Percentiles rank a stretch among this genome's conserved stretches.
phyloP scores from a whole-genome alignment of 257 asterid genomes.

The Lantana camara region DNA sequence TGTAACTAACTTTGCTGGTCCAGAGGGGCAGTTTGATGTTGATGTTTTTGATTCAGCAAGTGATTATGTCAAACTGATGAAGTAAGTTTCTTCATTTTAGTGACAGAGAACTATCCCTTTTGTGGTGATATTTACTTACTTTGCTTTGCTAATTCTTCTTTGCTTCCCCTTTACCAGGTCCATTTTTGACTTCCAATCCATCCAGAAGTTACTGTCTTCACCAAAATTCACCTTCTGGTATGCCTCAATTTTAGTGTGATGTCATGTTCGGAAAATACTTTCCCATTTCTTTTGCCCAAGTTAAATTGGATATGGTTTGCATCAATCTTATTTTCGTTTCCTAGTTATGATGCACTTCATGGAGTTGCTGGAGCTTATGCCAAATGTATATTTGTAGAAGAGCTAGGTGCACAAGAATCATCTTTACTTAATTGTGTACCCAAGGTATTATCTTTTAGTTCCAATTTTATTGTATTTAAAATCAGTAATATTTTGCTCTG shows the following conservation, averaged over 20 bases:
- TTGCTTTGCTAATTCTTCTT: conserved; percentile 24
- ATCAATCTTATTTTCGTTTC: conserved; percentile 12
- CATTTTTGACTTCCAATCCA: conserved; percentile 88
- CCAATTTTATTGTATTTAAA: conserved; percentile 7
- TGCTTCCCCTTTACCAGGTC: conserved; percentile 55
- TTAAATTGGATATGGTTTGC: conserved; percentile 6
- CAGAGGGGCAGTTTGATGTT: conserved; percentile 84
- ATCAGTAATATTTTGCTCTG: conserved; percentile 17
- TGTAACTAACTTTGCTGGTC: conserved; percentile 75
- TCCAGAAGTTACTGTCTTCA: conserved; percentile 72
- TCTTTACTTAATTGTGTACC: conserved; percentile 89
- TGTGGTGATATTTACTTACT: conserved; percentile 15
- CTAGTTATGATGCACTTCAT: conserved; percentile 94
- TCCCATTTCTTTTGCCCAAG: conserved; percentile 14
- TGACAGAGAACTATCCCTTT: conserved; percentile 7
- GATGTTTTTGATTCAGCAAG: conserved; percentile 92
- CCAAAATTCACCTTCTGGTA: conserved; percentile 94
- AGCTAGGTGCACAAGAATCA: conserved; percentile 87
- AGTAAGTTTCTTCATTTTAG: conserved; percentile 52
- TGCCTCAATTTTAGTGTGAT: conserved; percentile 27
- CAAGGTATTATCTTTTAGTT: conserved; percentile 53
- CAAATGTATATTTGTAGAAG: conserved; percentile 87
- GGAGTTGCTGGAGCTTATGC: conserved; percentile 99
- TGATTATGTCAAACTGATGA: conserved; percentile 93
- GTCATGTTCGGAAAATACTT: conserved; percentile 10